Conservation (phyloP, 225 moss, liverwort and hornwort genomes). For the Bryum argenteum region DNA sequence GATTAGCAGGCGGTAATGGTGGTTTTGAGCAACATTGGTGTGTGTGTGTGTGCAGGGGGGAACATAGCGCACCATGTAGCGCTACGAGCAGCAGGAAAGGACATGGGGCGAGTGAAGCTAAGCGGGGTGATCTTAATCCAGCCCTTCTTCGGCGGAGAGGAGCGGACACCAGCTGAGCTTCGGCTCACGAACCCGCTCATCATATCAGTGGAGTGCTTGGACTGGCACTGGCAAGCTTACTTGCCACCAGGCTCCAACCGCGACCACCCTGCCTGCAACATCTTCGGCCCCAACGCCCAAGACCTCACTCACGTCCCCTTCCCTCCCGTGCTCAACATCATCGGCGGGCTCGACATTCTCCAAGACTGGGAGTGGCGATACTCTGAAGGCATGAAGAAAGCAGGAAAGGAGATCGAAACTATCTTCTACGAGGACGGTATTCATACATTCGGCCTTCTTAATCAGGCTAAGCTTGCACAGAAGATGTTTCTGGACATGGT, state of each 20-base stretch:
- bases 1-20: no score
- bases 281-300: conserved; percentile 60
- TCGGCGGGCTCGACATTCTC: conserved; percentile 67
- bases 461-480: conserved; percentile 40
- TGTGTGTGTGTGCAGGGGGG: conserved; percentile 45
- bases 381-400: conserved; percentile 57
- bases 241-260: conserved; percentile 62
- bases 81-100: conserved; percentile 48
- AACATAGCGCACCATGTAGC: conserved; percentile 86
- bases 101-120: conserved; percentile 52
- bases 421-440: conserved; percentile 52
- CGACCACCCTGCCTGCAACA: conserved; percentile 78
- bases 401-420: conserved; percentile 51
- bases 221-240: conserved; percentile 90
- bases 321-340: conserved; percentile 65
- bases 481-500: conserved; percentile 42
- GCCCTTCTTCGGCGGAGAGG: conserved; percentile 79
- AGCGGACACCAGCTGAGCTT: conserved; percentile 71
- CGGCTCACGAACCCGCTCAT: conserved; percentile 58
- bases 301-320: conserved; percentile 55
- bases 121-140: conserved; percentile 67
- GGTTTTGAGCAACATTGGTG: neutral
- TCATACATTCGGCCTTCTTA: conserved; percentile 56
- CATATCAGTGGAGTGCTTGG: conserved; percentile 51
- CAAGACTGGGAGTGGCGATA: conserved; percentile 66